Percentiles rank a stretch among this genome's conserved stretches.
These are phyloP conservation scores for Fusarium sororula DNA, from an alignment of 2,329 filamentous ascomycete species.

Conservation along the genomic window DNA sequence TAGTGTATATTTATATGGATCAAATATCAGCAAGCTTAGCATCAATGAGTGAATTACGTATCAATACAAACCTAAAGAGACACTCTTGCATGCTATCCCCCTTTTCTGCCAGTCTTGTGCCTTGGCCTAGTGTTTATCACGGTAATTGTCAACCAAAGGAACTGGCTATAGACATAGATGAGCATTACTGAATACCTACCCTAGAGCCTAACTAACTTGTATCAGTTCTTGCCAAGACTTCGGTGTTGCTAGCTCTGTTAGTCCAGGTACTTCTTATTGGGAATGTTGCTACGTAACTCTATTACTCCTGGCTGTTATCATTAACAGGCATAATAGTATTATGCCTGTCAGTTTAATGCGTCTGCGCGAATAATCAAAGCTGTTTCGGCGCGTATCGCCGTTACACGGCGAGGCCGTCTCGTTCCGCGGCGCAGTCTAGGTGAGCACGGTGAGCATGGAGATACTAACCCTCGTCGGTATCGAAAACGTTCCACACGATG, in stretches of 20 bases:
- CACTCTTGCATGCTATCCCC: not conserved
- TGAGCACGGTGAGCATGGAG: constrained; percentile 30
- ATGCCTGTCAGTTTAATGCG: not conserved
- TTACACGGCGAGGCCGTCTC: constrained; percentile 29
- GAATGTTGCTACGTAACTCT: not conserved
- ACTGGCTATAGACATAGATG: not conserved
- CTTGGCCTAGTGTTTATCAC: not conserved
- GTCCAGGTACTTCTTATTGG: not conserved
- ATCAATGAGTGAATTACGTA: not conserved
- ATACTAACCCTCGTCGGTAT: not conserved
- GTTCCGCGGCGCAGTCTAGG: constrained; percentile 29
- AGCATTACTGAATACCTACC: not conserved
- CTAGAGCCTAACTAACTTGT: not conserved
- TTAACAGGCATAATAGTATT: too few relatives aligned
- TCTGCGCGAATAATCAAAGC: constrained; percentile 34
- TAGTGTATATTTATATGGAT: not conserved
- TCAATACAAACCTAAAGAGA: not conserved
- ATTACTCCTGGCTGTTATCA: not conserved
- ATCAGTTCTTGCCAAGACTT: not conserved
- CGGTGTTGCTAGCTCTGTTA: not conserved
- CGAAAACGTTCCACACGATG: constrained; percentile 36
- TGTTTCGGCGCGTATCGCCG: not conserved
- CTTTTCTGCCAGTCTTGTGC: not conserved
- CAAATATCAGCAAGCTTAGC: too few relatives aligned
- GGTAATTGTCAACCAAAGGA: not conserved